phyloP scores from a whole-genome alignment of 2,329 filamentous ascomycete genomes.

The Fusarium coicis region DNA sequence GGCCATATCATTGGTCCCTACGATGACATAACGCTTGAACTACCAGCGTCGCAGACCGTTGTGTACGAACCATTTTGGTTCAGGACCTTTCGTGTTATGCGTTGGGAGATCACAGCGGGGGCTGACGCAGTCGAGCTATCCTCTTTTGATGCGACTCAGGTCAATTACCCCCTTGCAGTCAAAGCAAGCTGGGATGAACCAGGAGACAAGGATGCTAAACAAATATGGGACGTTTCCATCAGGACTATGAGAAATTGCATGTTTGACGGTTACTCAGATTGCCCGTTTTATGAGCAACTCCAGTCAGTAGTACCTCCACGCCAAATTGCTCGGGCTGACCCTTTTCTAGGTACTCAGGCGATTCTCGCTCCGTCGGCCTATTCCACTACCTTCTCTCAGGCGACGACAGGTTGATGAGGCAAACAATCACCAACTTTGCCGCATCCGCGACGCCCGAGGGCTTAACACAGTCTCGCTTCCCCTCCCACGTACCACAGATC shows the following conservation, averaged over 20 bases:
- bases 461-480: neutral
- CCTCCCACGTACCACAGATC: neutral
- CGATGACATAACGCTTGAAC: neutral
- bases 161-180: neutral
- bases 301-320: rapidly evolving
- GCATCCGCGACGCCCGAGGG: neutral
- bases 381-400: neutral
- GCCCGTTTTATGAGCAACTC: conserved; percentile 3
- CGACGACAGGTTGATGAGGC: neutral
- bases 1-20: neutral
- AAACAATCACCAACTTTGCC: neutral
- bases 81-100: neutral
- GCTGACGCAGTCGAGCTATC: rapidly evolving
- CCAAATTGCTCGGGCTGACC: rapidly evolving
- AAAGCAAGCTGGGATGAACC: neutral
- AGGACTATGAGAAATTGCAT: neutral
- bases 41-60: neutral
- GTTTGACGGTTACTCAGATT: neutral
- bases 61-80: neutral
- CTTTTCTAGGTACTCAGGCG: neutral
- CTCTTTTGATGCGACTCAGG: neutral
- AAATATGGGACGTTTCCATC: neutral
- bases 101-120: neutral
- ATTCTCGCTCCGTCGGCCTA: neutral
- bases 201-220: neutral